Evolutionary conservation across 108 stramenopile species (phyloP), one percentile per base, ranked within the genome.

Genomic region (Bacterosira constricta): DNA sequence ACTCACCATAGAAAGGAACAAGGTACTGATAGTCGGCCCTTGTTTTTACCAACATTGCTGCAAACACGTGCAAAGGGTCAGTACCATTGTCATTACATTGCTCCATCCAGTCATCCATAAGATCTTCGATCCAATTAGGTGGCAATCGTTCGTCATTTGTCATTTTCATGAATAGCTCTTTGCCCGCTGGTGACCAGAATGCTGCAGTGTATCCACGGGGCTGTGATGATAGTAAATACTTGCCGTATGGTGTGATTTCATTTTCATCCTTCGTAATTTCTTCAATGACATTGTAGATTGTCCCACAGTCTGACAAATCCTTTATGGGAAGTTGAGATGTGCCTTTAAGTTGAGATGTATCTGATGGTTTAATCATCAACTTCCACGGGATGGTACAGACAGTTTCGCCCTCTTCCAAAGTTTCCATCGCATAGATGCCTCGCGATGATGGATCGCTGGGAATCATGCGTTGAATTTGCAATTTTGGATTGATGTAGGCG

Each of bases 1-100:
- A n/a, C 69, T 69, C 32, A 69, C 69, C 89, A 68, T 83, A 87
- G 18, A 75, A 61, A 5, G 91, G 91, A 77, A 92, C 75, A 79
- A 92, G 75, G 34, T 83, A 51, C 41, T 85, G 84, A 53, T 82
- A 88, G 74, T 87, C 87, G 6, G 66, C 74, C 29, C 86, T 50
- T 15, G 83, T 75, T 10, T 79, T 59, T 6, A 87, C 75, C 3
- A 87, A 63, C 62, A 83, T 65, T 37, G 77, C 66, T 1, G 82
- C 85, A 57, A 81, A 27, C 1, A 50, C 32, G 21, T 63, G 49
- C 3, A 66, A 4, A 2, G 39, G 29, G 63, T 83, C 80, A 3
- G 72, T 21, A 13, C 6, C 27, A 27, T 63, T 38, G 10, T 71
- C 82, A 11, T 62, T 59, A 66, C 87, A 85, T 0, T 57, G 5